A percentile compares a stretch with the other conserved stretches of the same genome.
These are phyloP conservation scores for Cadophora gregata DNA, from an alignment of 2,329 filamentous ascomycete species.

Conservation along the genomic window DNA sequence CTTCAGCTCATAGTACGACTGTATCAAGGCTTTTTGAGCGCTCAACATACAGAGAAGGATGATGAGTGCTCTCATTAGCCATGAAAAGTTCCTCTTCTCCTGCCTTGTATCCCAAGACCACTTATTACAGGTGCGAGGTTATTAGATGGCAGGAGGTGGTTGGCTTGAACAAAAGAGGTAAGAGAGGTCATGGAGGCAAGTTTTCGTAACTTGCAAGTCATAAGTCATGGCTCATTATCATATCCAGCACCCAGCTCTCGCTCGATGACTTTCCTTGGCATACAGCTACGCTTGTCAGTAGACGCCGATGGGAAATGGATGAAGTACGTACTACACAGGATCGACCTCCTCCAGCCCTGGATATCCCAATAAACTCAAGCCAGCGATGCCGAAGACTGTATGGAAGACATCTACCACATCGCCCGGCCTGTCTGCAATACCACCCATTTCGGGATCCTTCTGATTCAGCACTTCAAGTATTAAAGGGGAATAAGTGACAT, in stretches of 20 bases:
- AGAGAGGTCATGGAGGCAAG: background rate
- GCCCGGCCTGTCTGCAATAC: slow-evolving; percentile 87
- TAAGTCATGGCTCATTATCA: slow-evolving; percentile 21
- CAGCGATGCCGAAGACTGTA: slow-evolving; percentile 86
- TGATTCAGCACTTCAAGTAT: slow-evolving; percentile 48
- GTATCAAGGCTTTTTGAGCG: slow-evolving; percentile 33
- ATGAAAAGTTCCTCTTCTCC: slow-evolving; percentile 61
- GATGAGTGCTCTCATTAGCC: slow-evolving; percentile 44
- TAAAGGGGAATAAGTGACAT: slow-evolving; percentile 56
- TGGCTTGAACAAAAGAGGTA: background rate
- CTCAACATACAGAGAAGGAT: slow-evolving; percentile 28
- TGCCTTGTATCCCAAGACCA: slow-evolving; percentile 72
- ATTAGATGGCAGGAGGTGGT: slow-evolving; percentile 71
- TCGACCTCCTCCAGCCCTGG: slow-evolving; percentile 81
- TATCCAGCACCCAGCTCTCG: slow-evolving; percentile 57
- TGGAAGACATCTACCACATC: slow-evolving; percentile 99
- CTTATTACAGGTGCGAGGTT: slow-evolving; percentile 60
- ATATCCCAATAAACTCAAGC: slow-evolving; percentile 82
- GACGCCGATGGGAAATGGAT: background rate
- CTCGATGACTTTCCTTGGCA: slow-evolving; percentile 71
- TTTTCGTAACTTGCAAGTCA: background rate
- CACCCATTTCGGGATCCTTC: slow-evolving; percentile 84
- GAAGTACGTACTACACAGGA: slow-evolving; percentile 74
- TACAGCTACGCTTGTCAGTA: slow-evolving; percentile 56
- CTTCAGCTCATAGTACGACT: background rate